These are phyloP conservation scores for Entomortierella parvispora DNA, from an alignment of 192 early-diverging fungal species.

Conservation along the genomic window DNA sequence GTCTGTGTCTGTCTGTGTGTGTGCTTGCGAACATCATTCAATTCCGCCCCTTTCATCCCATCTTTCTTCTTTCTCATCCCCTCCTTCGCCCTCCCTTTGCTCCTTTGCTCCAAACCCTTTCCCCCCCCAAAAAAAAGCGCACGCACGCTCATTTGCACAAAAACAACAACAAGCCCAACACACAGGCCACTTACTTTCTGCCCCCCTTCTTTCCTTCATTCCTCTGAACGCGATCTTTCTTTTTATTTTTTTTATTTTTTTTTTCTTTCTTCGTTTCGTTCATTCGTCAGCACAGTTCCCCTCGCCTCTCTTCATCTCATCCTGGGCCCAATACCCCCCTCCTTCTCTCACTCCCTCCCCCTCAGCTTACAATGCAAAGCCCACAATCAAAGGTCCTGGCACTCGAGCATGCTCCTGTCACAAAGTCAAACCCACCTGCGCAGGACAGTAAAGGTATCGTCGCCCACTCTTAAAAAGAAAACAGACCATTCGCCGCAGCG, in stretches of 20 bases:
- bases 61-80: background rate
- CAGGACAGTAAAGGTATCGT: background rate
- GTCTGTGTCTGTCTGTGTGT: no score
- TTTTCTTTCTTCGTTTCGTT: background rate
- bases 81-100: background rate
- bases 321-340: background rate
- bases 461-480: background rate
- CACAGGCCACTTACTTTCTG: background rate
- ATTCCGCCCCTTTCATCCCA: no score
- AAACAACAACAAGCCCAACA: no score
- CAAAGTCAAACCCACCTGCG: background rate
- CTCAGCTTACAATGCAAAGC: slow-evolving; percentile 1
- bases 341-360: background rate
- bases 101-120: no score
- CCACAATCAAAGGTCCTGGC: slow-evolving; percentile 23
- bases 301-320: background rate
- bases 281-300: background rate
- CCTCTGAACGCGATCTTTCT: background rate
- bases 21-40: no score
- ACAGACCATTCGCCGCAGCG: slow-evolving; percentile 7
- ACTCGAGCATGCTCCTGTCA: slow-evolving; percentile 6
- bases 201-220: background rate
- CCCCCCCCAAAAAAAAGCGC: no score
- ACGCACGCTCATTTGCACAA: no score
- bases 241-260: slow-evolving; percentile 3